Evolutionary conservation across 805 yeast genomes (phyloP).

Genomic region (Candida anglica): DNA sequence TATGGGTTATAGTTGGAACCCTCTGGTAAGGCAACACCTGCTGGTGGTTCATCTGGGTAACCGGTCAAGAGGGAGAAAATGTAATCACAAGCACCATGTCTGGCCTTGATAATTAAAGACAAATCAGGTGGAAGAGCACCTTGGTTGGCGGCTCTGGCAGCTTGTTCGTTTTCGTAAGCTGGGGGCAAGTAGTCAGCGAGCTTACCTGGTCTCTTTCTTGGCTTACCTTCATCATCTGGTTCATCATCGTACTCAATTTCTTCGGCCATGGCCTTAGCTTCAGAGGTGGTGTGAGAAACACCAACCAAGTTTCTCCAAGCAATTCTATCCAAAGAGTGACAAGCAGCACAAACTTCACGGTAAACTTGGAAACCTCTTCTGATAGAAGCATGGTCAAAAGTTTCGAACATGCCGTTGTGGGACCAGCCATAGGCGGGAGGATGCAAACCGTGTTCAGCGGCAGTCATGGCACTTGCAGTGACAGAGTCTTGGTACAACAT

Average conservation of each 20-base stretch:
- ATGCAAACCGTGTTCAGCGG: constrained; percentile 98
- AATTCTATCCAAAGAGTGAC: constrained; percentile 94
- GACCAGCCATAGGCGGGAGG: constrained; percentile 93
- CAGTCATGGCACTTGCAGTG: constrained; percentile 94
- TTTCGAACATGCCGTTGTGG: constrained; percentile 84
- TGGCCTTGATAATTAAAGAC: constrained; percentile 94
- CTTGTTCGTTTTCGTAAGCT: constrained; percentile 97
- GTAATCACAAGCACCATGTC: constrained; percentile 97
- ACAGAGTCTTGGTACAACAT: constrained; percentile 77
- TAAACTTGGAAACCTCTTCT: constrained; percentile 99
- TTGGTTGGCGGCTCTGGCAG: constrained; percentile 99
- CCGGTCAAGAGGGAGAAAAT: constrained; percentile 94
- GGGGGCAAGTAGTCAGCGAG: constrained; percentile 92
- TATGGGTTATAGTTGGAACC: constrained; percentile 98
- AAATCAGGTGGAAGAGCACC: constrained; percentile 99
- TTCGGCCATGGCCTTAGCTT: constrained; percentile 90
- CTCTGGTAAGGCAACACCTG: constrained; percentile 88
- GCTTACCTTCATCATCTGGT: constrained; percentile 94
- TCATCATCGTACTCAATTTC: constrained; percentile 97
- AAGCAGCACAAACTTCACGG: constrained; percentile 98
- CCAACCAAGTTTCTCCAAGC: constrained; percentile 99
- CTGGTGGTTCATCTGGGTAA: constrained; percentile 98
- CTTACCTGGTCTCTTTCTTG: constrained; percentile 97
- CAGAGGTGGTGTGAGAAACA: constrained; percentile 87
- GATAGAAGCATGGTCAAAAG: constrained; percentile 92